phyloP scores from a whole-genome alignment of 2,329 filamentous ascomycete genomes.

The Aspergillus quadrilineatus region DNA sequence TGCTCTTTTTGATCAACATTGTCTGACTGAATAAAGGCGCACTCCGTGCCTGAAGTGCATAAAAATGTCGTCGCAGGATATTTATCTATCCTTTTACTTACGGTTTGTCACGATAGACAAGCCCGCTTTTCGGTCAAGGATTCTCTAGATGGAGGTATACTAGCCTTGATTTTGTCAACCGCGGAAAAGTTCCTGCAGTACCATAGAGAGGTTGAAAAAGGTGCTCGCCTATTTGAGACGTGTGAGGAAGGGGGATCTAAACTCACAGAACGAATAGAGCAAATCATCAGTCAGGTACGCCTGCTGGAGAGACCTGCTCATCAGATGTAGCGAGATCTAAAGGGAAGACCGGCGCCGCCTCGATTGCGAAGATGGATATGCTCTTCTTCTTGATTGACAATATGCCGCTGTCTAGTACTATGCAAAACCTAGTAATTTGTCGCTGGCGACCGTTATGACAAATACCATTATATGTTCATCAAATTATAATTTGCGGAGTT shows the following conservation, averaged over 20 bases:
- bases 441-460: too few relatives aligned
- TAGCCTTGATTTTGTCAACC: constrained; percentile 55
- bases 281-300: constrained; percentile 50
- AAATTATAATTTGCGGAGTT: too few relatives aligned
- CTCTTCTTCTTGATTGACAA: too few relatives aligned
- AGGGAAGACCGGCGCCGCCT: background rate
- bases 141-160: constrained; percentile 47
- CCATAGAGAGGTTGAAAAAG: constrained; percentile 58
- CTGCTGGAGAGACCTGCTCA: background rate
- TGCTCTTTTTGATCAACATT: constrained; percentile 12
- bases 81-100: constrained; percentile 78
- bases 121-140: constrained; percentile 46
- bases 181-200: constrained; percentile 63
- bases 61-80: constrained; percentile 85
- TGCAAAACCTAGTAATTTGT: too few relatives aligned
- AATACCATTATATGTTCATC: too few relatives aligned
- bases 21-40: constrained; percentile 41
- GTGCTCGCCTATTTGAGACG: constrained; percentile 41
- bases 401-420: too few relatives aligned
- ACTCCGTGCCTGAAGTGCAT: constrained; percentile 66
- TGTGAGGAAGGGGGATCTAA: constrained; percentile 51
- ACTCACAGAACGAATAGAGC: constrained; percentile 56
- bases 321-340: background rate
- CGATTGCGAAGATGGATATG: too few relatives aligned
- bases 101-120: constrained; percentile 63